These are phyloP conservation scores for Triangularia setosa DNA, from an alignment of 2,329 filamentous ascomycete genomes.

Conservation along the genomic window DNA sequence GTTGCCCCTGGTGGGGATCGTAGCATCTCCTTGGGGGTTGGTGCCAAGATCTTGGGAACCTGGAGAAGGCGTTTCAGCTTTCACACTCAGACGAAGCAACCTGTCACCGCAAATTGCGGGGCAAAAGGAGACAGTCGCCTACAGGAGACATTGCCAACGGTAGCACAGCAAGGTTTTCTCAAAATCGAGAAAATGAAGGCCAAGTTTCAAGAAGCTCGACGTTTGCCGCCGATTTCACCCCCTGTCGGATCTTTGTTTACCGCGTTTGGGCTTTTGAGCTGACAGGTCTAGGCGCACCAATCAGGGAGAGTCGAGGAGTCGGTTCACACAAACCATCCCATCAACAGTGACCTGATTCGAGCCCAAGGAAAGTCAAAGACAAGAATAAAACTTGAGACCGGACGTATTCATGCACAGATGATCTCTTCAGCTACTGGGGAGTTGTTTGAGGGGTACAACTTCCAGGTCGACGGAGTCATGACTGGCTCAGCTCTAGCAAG, in stretches of 20 bases:
- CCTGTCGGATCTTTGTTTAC: neutral
- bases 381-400: neutral
- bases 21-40: neutral
- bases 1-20: neutral
- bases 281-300: neutral
- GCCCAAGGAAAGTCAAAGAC: neutral
- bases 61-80: neutral
- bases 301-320: neutral
- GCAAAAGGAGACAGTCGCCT: neutral
- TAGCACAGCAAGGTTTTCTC: neutral
- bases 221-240: neutral
- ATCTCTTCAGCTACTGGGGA: neutral
- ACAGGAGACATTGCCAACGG: neutral
- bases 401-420: neutral
- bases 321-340: neutral
- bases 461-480: neutral
- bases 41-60: neutral
- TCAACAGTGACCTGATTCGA: neutral
- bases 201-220: neutral
- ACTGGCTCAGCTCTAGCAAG: neutral
- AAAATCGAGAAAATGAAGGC: neutral
- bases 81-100: neutral
- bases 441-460: neutral
- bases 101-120: neutral
- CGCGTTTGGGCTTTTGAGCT: neutral